Base-by-base conservation (phyloP, 805 yeast genomes). In the Spathaspora arborariae region DNA sequence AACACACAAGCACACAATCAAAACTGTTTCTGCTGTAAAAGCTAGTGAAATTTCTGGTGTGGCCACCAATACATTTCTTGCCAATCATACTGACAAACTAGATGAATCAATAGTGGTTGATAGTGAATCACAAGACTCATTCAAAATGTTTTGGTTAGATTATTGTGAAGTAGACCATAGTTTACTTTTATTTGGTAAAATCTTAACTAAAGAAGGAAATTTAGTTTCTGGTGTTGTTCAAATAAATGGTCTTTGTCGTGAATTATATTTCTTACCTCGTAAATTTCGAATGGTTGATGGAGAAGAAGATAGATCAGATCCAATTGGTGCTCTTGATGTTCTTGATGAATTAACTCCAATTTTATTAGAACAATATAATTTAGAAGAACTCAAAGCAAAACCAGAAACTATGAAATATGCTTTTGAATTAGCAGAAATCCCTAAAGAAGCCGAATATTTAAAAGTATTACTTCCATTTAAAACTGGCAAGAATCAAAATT, bases 61-160 rank as follows among this genome's bases (percentile, higher is more conserved):
- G 4, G 33, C 54, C 2, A 30, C 55, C 8, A 51, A 56, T 21
- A 43, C 63, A 11, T 30, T 30, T 3, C 50, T 56, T 20, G 47
- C 57, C 8, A 55, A 60, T 26, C 58, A 63, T 48, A 66, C 72
- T 2, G 71, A 67, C 26, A 72, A 72, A 48, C 42, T 71, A 20
- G 67, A 63, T 9, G 56, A 59, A 40, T 52, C 54, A 13, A 41
- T 58, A n/a, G 56, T 51, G 8, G 42, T 37, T 5, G 54, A 51
- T 11, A 59, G 51, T 41, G 61, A 61, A 7, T 64, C 65, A n/a
- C 63, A 72, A 2, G 78, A 76, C 39, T 54, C 74, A 0, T 77
- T 90, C 60, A 79, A 80, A 56, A 82, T 92, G 83, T 94, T 78
- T 63, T 94, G 97, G 97, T 67, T 87, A 24, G 99, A 94, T 64